Evolutionary conservation across 495 filamentous ascomycete genomes (phyloP), one percentile per base, ranked within the genome.

Genomic region (Penicillium canescens): DNA sequence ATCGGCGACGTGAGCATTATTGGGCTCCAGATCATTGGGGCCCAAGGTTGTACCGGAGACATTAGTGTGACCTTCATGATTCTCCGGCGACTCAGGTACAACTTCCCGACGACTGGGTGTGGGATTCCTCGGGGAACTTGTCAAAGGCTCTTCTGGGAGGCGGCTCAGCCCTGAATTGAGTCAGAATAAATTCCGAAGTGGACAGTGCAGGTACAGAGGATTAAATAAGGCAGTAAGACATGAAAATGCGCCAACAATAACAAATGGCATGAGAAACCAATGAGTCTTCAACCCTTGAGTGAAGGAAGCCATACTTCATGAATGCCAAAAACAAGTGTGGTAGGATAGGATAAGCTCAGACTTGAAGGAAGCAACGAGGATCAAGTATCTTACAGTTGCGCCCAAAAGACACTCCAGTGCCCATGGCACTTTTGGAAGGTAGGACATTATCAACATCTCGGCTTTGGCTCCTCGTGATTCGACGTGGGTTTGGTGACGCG

Each of bases 31-130:
- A n/a, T 59, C 51, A 7, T 55, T 55, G 7, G 54, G 48, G 3
- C 71, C 37, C 38, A 75, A 56, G 1, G 75, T 78, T 2, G 72
- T 73, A 12, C 75, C 75, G 14, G 75, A 73, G 34, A 76, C 66
- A 42, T 78, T 72, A 49, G 46, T 59, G 23, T 61, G 60, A 37
- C 68, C 72, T 33, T 76, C 72, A 24, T 48, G 46, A 18, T 50
- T 52, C 6, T 46, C 54, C 1, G 68, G 67, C 8, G 69, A 69
- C 16, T 70, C 68, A 6, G 57, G 63, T 1, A 69, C 50, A 13
- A 54, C 38, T 7, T 42, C 28, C 2, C 28, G 28, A 7, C 28
- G 4, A 1, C 20, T 50, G 24, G 61, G 54, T 9, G 31, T 37
- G 24, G 47, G 24, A 18, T 44, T 52, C 6, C 39, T 37, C 6